A percentile compares a stretch with the other conserved stretches of the same genome.
These are phyloP conservation scores for Gonapodya prolifera DNA, from an alignment of 192 early-diverging fungal species.

Conservation along the genomic window DNA sequence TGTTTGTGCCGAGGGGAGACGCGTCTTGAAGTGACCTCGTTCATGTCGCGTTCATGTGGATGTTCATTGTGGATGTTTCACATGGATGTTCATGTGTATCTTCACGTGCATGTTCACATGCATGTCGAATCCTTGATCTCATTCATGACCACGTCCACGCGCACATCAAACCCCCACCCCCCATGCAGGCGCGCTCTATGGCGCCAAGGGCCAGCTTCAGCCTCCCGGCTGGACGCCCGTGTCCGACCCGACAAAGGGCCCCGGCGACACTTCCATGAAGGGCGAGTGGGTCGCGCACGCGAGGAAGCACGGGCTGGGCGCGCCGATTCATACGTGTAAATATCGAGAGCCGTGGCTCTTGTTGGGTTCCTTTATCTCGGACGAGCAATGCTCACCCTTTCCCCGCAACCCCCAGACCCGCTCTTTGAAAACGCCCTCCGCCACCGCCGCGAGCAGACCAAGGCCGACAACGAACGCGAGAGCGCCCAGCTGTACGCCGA, in stretches of 20 bases:
- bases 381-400: not conserved
- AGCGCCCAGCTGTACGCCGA: constrained; percentile 1
- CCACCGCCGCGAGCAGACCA: not conserved
- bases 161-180: too few species aligned
- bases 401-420: not conserved
- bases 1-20: too few species aligned
- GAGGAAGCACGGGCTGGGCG: not conserved
- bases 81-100: too few species aligned
- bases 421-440: not conserved
- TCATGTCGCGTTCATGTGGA: too few species aligned
- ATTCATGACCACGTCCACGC: too few species aligned
- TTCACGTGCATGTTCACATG: too few species aligned
- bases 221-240: not conserved
- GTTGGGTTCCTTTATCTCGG: not conserved
- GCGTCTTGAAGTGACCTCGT: too few species aligned
- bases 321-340: not conserved
- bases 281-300: not conserved
- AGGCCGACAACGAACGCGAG: not conserved
- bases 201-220: not conserved
- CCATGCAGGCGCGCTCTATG: too few species aligned
- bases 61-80: too few species aligned
- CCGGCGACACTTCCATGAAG: not conserved
- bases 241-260: not conserved
- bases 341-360: not conserved
- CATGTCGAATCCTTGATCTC: too few species aligned